These are phyloP conservation scores for Colletotrichum neosansevieriae DNA, from an alignment of 2,329 filamentous ascomycete species.

Conservation along the genomic window DNA sequence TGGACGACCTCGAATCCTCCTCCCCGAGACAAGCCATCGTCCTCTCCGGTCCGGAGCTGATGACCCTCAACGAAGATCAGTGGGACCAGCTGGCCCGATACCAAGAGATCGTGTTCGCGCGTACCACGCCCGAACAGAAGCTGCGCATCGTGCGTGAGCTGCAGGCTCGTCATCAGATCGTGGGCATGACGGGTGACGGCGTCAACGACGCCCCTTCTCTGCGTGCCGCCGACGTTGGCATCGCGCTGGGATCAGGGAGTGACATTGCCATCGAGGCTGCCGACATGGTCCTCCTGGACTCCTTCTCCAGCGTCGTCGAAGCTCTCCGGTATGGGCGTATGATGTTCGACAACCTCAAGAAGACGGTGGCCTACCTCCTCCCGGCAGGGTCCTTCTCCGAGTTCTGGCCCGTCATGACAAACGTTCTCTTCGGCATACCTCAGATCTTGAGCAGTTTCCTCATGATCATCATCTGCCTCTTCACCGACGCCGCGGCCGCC, in stretches of 20 bases:
- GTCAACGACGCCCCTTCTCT: conserved; percentile 89
- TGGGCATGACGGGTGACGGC: conserved; percentile 89
- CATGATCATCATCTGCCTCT: conserved; percentile 79
- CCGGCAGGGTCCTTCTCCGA: conserved; percentile 81
- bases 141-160: conserved; percentile 83
- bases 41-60: conserved; percentile 74
- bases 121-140: conserved; percentile 84
- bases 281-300: conserved; percentile 84
- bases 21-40: conserved; percentile 65
- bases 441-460: conserved; percentile 80
- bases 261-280: conserved; percentile 87
- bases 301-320: conserved; percentile 78
- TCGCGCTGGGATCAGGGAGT: conserved; percentile 83
- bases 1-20: conserved; percentile 35
- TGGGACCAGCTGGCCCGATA: conserved; percentile 76
- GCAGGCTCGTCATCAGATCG: conserved; percentile 72
- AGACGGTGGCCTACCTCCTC: conserved; percentile 80
- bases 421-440: conserved; percentile 77
- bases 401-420: conserved; percentile 81
- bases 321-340: conserved; percentile 79
- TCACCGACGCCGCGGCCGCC: conserved; percentile 81
- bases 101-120: conserved; percentile 80
- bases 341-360: conserved; percentile 85
- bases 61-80: conserved; percentile 73
- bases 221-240: conserved; percentile 83